These are phyloP conservation scores for Annulohypoxylon nitens DNA, from an alignment of 495 filamentous ascomycete genomes.

Conservation along the genomic window DNA sequence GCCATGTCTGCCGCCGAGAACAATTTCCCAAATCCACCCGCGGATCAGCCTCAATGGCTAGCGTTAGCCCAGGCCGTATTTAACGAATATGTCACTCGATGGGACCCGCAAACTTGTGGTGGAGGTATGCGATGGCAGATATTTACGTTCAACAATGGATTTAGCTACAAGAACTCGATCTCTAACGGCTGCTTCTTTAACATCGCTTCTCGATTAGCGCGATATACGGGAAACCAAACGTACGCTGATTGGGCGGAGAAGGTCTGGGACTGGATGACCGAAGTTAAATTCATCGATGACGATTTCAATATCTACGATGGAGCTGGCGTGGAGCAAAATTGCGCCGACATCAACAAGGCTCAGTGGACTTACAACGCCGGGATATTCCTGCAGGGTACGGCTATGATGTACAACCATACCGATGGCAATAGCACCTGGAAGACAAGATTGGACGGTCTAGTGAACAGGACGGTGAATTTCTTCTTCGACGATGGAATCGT, in stretches of 20 bases:
- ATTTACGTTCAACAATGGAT: conserved; percentile 82
- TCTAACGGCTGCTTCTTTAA: conserved; percentile 86
- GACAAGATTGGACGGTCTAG: conserved; percentile 65
- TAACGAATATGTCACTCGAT: conserved; percentile 75
- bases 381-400: conserved; percentile 78
- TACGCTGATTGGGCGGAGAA: conserved; percentile 81
- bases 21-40: conserved; percentile 75
- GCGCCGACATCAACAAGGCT: conserved; percentile 69
- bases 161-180: conserved; percentile 83
- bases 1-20: conserved; percentile 86
- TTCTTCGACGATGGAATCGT: conserved; percentile 72
- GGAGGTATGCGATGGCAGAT: conserved; percentile 92
- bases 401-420: conserved; percentile 82
- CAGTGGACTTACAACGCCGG: conserved; percentile 86
- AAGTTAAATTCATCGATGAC: conserved; percentile 70
- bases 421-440: conserved; percentile 69
- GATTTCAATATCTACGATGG: conserved; percentile 78
- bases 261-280: conserved; percentile 76
- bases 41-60: conserved; percentile 78
- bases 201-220: conserved; percentile 78
- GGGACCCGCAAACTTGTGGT: conserved; percentile 75
- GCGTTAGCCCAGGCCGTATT: conserved; percentile 83
- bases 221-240: conserved; percentile 81
- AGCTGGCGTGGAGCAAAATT: conserved; percentile 68
- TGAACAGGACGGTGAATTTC: conserved; percentile 66